Percentiles rank a stretch among this genome's conserved stretches.
Conservation (phyloP, 2,329 filamentous ascomycete genomes). For the Akanthomyces uredinophilus region DNA sequence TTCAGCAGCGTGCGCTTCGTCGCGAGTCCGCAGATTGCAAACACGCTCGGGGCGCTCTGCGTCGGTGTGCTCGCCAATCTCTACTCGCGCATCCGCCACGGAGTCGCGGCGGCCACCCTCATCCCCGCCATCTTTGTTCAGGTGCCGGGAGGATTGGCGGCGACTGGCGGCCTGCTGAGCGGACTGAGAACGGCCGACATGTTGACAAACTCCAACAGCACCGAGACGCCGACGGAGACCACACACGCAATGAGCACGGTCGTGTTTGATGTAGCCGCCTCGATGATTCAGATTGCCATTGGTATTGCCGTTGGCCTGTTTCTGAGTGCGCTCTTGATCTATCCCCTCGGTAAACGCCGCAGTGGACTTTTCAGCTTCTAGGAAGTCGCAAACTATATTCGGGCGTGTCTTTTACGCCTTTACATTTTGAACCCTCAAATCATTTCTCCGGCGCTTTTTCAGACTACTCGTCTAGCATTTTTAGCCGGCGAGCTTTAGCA, state of each 20-base stretch:
- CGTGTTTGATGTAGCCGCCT: conserved; percentile 42
- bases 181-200: conserved; percentile 40
- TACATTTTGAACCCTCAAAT: neutral
- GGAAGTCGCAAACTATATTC: neutral
- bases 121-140: conserved; percentile 46
- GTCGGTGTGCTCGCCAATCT: conserved; percentile 74
- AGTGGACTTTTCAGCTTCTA: conserved; percentile 47
- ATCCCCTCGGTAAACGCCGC: conserved; percentile 45
- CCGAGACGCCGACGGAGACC: neutral
- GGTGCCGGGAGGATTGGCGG: conserved; percentile 43
- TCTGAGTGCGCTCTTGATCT: conserved; percentile 43
- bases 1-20: conserved; percentile 62
- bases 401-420: neutral
- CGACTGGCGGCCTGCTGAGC: conserved; percentile 42
- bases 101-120: conserved; percentile 43
- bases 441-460: neutral
- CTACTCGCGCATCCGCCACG: conserved; percentile 58
- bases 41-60: conserved; percentile 68
- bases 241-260: conserved; percentile 28
- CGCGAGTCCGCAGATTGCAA: conserved; percentile 68
- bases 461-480: neutral
- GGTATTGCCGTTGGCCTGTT: conserved; percentile 48
- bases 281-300: conserved; percentile 49
- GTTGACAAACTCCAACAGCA: conserved; percentile 33
- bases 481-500: conserved; percentile 7